A percentile compares a stretch with the other conserved stretches of the same genome.
phyloP scores from a whole-genome alignment of 2,329 filamentous ascomycete species.

The Aschersonia sp. region DNA sequence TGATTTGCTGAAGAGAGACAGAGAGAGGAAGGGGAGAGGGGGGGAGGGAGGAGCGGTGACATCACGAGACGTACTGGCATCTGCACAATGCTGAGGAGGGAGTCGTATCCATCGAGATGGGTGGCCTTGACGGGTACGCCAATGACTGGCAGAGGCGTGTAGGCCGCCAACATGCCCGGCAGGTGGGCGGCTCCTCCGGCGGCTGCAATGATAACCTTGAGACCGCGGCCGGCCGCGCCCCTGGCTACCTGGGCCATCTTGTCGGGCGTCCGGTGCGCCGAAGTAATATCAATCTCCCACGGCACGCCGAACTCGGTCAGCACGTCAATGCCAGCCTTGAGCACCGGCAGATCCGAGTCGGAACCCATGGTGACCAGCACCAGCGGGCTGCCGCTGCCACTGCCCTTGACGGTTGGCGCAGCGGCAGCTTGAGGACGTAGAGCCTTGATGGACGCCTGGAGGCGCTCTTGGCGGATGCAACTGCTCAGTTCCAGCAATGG shows the following conservation, averaged over 20 bases:
- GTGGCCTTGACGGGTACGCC: slow-evolving; percentile 66
- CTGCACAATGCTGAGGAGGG: slow-evolving; percentile 58
- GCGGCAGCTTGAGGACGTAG: slow-evolving; percentile 16
- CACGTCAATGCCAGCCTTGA: slow-evolving; percentile 50
- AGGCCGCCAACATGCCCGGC: slow-evolving; percentile 60
- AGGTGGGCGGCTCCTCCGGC: slow-evolving; percentile 61
- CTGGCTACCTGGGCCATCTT: slow-evolving; percentile 55
- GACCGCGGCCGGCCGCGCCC: slow-evolving; percentile 46
- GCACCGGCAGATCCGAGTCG: slow-evolving; percentile 58
- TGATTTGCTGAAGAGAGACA: slow-evolving; percentile 11
- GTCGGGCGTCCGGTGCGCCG: slow-evolving; percentile 60
- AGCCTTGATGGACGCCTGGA: slow-evolving; percentile 23
- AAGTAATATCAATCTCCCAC: slow-evolving; percentile 61
- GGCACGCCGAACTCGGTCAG: slow-evolving; percentile 58
- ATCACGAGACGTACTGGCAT: slow-evolving; percentile 44
- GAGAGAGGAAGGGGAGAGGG: not conserved
- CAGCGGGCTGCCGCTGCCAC: slow-evolving; percentile 27
- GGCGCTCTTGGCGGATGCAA: slow-evolving; percentile 38
- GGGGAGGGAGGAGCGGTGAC: not conserved
- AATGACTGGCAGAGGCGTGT: slow-evolving; percentile 60
- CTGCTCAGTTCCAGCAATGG: slow-evolving; percentile 55
- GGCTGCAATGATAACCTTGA: slow-evolving; percentile 62
- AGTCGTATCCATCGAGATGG: slow-evolving; percentile 57
- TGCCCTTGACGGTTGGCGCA: slow-evolving; percentile 2
- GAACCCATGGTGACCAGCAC: slow-evolving; percentile 77